Evolutionary conservation across 2,329 filamentous ascomycete species (phyloP), one percentile per base, ranked within the genome.

Genomic region (Penicillium sp.): DNA sequence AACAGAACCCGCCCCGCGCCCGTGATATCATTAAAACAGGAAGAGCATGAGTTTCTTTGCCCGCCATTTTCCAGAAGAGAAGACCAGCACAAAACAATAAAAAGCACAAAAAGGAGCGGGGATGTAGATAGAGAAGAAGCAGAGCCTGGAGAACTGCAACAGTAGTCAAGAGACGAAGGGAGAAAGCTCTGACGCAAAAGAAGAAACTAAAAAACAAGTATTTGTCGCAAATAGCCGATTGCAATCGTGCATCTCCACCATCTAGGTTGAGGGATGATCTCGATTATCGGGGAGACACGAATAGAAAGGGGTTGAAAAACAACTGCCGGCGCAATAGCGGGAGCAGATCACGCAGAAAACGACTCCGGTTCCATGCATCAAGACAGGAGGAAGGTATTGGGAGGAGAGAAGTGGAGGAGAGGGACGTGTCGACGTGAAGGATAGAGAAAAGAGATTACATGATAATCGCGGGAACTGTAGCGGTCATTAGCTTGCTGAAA

Each of bases 401-500:
- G 39, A 63, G 58, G 52, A 59, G 58, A 65, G 63, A 63, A 68
- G 22, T 22, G 22, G 59, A 58, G 65, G 62, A 55, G 59, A 66
- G 64, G 63, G 66, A 62, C 67, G 63, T 71, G 62, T 63, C 67
- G 68, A 71, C 69, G 63, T 70, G 68, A 72, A 56, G 57, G 52
- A 56, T 31, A 50, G 62, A 54, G 60, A 62, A 55, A 53, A 52
- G 43, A 52, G 60, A 70, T 79, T 78, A 81, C 79, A 81, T 81
- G 72, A 81, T 81, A 64, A 81, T 81, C 15, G 79, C 78, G 54
- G 79, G 79, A 63, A 80, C 79, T 81, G 59, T 49, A 22, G 34
- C 28, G 25, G 7, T 28, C 37, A 51, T 67, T 39, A 66, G 48
- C 31, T 63, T 54, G 60, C 58, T 42, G 15, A n/a, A 5, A 1